Conservation (phyloP, 2,329 filamentous ascomycete species). For the Xylariomycetidae sp. region DNA sequence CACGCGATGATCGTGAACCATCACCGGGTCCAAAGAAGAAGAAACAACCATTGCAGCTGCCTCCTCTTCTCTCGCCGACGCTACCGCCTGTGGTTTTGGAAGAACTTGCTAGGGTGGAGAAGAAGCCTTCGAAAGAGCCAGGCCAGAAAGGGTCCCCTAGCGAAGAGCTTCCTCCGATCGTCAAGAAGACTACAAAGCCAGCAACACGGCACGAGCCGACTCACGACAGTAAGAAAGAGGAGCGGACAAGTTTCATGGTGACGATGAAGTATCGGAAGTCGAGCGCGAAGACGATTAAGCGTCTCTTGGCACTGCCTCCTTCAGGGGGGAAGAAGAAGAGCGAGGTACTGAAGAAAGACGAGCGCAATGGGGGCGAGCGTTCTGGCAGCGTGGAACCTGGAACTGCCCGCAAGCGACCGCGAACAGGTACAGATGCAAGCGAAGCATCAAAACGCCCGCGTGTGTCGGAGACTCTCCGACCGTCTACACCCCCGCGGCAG, state of each 20-base stretch:
- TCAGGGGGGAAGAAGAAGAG: slow-evolving; percentile 26
- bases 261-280: slow-evolving; percentile 44
- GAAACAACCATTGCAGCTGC: too few species aligned
- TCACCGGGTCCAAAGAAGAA: slow-evolving; percentile 31
- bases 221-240: slow-evolving; percentile 27
- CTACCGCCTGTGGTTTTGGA: slow-evolving; percentile 47
- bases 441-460: slow-evolving; percentile 37
- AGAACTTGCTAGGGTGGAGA: slow-evolving; percentile 34
- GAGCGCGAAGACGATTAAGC: slow-evolving; percentile 37
- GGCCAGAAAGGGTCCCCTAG: slow-evolving; percentile 20
- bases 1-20: slow-evolving; percentile 21
- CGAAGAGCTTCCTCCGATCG: slow-evolving; percentile 26
- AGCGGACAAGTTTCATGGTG: slow-evolving; percentile 32
- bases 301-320: slow-evolving; percentile 40
- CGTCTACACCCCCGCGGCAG: slow-evolving; percentile 46
- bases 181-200: slow-evolving; percentile 30
- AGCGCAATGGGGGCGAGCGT: slow-evolving; percentile 25
- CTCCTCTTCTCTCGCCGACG: slow-evolving; percentile 49
- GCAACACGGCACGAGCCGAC: slow-evolving; percentile 27
- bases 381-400: slow-evolving; percentile 36
- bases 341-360: slow-evolving; percentile 32
- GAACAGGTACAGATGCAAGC: slow-evolving; percentile 28
- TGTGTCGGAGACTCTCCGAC: slow-evolving; percentile 36
- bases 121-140: slow-evolving; percentile 20
- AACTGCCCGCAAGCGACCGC: slow-evolving; percentile 45